phyloP scores from a whole-genome alignment of 2,329 filamentous ascomycete genomes.

The Rhinocladiella mackenziei region DNA sequence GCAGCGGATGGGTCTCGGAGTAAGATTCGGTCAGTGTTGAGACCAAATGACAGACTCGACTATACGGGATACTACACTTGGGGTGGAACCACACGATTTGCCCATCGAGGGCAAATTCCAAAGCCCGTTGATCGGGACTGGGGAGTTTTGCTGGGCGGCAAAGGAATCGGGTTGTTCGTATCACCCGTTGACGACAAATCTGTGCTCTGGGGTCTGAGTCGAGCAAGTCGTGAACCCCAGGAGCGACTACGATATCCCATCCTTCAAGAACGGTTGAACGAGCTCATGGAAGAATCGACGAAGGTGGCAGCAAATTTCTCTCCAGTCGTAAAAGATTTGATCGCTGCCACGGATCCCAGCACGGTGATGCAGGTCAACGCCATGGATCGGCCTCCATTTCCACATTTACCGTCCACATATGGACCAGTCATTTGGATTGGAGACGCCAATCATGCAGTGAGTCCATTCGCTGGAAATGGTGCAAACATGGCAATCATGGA shows the following conservation, averaged over 20 bases:
- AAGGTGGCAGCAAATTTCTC: slow-evolving; percentile 37
- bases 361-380: slow-evolving; percentile 42
- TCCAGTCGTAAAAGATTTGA: slow-evolving; percentile 41
- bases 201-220: slow-evolving; percentile 45
- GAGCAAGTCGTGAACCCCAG: slow-evolving; percentile 17
- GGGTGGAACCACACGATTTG: slow-evolving; percentile 40
- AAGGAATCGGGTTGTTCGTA: slow-evolving; percentile 44
- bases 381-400: slow-evolving; percentile 45
- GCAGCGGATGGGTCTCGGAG: slow-evolving; percentile 46
- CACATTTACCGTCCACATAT: slow-evolving; percentile 33
- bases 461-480: slow-evolving; percentile 49
- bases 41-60: slow-evolving; percentile 40
- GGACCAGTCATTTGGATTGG: slow-evolving; percentile 45
- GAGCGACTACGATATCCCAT: slow-evolving; percentile 17
- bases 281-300: slow-evolving; percentile 21
- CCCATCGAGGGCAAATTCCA: slow-evolving; percentile 31
- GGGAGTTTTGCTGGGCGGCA: slow-evolving; percentile 41
- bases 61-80: slow-evolving; percentile 42
- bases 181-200: slow-evolving; percentile 43
- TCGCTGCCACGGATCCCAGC: slow-evolving; percentile 39
- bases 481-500: slow-evolving; percentile 49
- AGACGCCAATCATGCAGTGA: slow-evolving; percentile 50
- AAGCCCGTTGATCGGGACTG: slow-evolving; percentile 37
- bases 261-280: slow-evolving; percentile 14
- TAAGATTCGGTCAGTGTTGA: slow-evolving; percentile 39